phyloP scores from a whole-genome alignment of 257 asterid species.

The Pogostemon cablin region DNA sequence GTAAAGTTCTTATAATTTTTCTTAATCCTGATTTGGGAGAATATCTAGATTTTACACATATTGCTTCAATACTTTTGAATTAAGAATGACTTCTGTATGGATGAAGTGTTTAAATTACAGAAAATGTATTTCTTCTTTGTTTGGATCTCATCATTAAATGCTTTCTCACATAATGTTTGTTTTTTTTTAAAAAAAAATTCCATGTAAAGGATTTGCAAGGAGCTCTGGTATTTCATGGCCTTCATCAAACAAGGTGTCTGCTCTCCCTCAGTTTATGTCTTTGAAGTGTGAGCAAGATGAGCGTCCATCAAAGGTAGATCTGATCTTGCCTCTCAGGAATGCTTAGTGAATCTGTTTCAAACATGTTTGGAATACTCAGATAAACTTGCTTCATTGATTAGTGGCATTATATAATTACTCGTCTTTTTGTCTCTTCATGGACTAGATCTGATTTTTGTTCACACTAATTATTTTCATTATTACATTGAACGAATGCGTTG shows the following conservation, averaged over 20 bases:
- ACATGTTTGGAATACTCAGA: constrained; percentile 40
- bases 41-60: constrained; percentile 1
- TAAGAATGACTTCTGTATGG: background rate
- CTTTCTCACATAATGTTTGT: constrained; percentile 19
- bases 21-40: background rate
- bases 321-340: constrained; percentile 44
- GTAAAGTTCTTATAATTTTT: background rate
- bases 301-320: constrained; percentile 41
- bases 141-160: constrained; percentile 23
- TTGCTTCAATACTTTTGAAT: background rate
- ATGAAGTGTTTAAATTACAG: background rate
- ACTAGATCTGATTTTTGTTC: constrained; percentile 18
- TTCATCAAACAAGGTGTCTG: constrained; percentile 49
- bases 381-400: constrained; percentile 8
- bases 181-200: background rate
- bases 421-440: background rate
- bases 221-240: constrained; percentile 54
- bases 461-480: background rate
- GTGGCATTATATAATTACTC: background rate
- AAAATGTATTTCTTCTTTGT: background rate
- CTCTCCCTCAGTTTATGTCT: constrained; percentile 53
- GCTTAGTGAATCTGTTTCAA: constrained; percentile 32
- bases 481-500: background rate
- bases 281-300: constrained; percentile 54
- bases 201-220: constrained; percentile 40